phyloP scores from a whole-genome alignment of 768 basidiomycete species.

The Termitomyces sp. region DNA sequence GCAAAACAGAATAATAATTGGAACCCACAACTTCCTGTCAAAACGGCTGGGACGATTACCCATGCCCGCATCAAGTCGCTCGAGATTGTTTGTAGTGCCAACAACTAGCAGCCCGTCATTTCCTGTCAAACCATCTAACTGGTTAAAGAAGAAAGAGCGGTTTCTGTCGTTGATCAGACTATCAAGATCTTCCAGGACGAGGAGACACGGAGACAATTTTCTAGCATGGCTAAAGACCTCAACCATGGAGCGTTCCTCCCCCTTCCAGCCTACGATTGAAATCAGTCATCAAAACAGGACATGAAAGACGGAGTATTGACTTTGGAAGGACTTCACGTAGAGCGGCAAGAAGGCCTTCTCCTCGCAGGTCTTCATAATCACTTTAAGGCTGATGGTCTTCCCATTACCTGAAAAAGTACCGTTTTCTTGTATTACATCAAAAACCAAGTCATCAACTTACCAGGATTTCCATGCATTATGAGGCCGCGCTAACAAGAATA shows the following conservation, averaged over 20 bases:
- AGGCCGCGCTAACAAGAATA: conserved; percentile 55
- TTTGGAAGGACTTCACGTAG: conserved; percentile 78
- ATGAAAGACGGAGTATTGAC: conserved; percentile 25
- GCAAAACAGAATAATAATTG: not conserved
- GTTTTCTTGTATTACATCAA: not conserved
- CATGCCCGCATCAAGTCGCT: conserved; percentile 71
- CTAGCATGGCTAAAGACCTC: conserved; percentile 71
- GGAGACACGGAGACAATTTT: conserved; percentile 57
- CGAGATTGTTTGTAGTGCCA: conserved; percentile 81
- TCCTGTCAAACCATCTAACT: conserved; percentile 73
- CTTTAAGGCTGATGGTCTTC: conserved; percentile 79
- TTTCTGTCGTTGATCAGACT: conserved; percentile 74
- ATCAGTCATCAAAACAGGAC: not conserved
- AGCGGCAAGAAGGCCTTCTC: conserved; percentile 61
- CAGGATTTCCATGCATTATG: conserved; percentile 81
- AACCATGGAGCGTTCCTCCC: conserved; percentile 65
- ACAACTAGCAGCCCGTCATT: conserved; percentile 80
- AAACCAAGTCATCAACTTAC: conserved; percentile 22
- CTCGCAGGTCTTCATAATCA: conserved; percentile 70
- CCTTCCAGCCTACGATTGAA: conserved; percentile 41
- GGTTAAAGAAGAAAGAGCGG: conserved; percentile 85
- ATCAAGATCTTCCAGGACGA: conserved; percentile 60
- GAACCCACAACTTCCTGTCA: conserved; percentile 76
- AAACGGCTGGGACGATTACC: conserved; percentile 79
- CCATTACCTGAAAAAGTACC: conserved; percentile 54